Base-by-base conservation (phyloP, 1,284 basidiomycete genomes). In the Entoloma clypeatum region DNA sequence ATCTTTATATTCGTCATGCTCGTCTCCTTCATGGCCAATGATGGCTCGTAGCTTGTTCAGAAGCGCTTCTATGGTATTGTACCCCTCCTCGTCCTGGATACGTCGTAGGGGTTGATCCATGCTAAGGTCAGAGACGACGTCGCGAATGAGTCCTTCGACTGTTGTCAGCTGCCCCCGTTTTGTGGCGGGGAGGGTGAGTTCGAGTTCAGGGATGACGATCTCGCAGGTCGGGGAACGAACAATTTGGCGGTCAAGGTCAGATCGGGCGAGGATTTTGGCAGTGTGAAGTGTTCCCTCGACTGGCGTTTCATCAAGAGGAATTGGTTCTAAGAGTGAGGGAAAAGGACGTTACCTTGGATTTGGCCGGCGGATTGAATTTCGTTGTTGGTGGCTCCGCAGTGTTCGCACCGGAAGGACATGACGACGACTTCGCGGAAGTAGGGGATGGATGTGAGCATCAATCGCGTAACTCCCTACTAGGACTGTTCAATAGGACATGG, bases 371-470 rank as follows among this genome's bases (percentile, higher is more conserved):
- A 82, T 59, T 98, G 93, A 35, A 97, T 87, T 65, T 99, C 95
- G 58, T 94, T 99, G 66, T 99, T 98, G 29, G 77, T 65, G 54
- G 77, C 69, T 14, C 92, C 93, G 56, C 96, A 99, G 61, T 93
- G 84, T 41, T 95, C 89, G 62, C 96, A 99, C 44, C 80, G 77
- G 71, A 99, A 99, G 30, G 91, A 94, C 78, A 94, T 92, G 45
- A 99, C 81, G 54, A 99, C 89, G 42, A 99, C 86, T 65, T 99
- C 91, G 43, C 81, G 77, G 71, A 99, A 99, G 71, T 88, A 99
- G 0, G 96, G 96, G 44, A 99, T 99, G 13, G 86, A 85, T 2
- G 95, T 99, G 42, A 99, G 74, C 50, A 99, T 79, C 58, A 99
- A 69, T 35, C 93, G 74, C 1, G 96, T 99, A n/a, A 73, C 71